phyloP scores from a whole-genome alignment of 352 stramenopile species.

The Phytophthora pini region DNA sequence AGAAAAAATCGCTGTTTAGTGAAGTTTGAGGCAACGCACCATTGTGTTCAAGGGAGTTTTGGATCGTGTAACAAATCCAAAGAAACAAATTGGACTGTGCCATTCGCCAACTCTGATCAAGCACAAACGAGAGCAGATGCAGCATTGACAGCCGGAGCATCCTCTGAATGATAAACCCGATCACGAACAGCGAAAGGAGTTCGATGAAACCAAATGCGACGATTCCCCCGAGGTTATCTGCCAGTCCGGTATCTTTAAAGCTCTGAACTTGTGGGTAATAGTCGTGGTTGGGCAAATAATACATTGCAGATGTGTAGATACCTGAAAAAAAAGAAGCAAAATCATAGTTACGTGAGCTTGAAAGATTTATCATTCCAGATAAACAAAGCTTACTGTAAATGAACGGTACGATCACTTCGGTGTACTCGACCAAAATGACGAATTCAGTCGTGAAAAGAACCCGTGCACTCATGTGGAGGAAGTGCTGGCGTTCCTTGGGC shows the following conservation, averaged over 20 bases:
- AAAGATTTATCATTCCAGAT: too few relatives aligned
- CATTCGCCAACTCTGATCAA: slow-evolving; percentile 32
- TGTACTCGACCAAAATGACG: slow-evolving; percentile 41
- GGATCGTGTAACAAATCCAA: slow-evolving; percentile 19
- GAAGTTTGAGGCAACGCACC: neutral
- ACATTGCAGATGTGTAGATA: slow-evolving; percentile 38
- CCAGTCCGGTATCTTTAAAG: slow-evolving; percentile 13
- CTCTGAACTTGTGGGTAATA: slow-evolving; percentile 42
- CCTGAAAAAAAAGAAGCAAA: slow-evolving; percentile 1
- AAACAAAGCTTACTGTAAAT: slow-evolving; percentile 40
- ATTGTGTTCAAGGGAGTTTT: slow-evolving; percentile 15
- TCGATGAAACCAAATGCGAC: slow-evolving; percentile 35
- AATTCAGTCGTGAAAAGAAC: slow-evolving; percentile 45
- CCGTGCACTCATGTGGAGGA: slow-evolving; percentile 20
- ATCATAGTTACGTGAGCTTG: neutral
- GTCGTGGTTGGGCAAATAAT: slow-evolving; percentile 35
- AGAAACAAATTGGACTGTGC: slow-evolving; percentile 14
- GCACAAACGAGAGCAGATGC: slow-evolving; percentile 45
- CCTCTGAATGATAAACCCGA: slow-evolving; percentile 26
- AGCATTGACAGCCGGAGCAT: slow-evolving; percentile 32
- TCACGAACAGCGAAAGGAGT: slow-evolving; percentile 28
- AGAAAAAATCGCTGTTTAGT: too few relatives aligned
- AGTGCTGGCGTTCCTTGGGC: slow-evolving; percentile 12
- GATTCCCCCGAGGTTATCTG: slow-evolving; percentile 34
- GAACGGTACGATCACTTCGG: slow-evolving; percentile 44